Evolutionary conservation across 2,329 filamentous ascomycete genomes (phyloP).

Genomic region (Trichoderma pleuroti): DNA sequence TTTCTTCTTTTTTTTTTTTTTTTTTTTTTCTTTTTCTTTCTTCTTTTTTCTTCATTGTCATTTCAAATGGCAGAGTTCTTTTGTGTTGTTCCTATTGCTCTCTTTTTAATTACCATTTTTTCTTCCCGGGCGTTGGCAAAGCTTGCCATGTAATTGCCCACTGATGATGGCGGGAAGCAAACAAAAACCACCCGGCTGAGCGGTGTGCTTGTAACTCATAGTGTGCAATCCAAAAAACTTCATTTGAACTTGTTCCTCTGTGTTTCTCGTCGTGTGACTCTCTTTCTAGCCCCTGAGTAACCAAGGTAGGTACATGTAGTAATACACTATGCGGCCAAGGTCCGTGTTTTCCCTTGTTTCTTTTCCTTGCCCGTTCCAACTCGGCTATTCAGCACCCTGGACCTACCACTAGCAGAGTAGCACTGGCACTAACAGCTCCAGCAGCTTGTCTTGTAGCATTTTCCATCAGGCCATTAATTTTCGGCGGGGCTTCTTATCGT

Average conservation of each 20-base stretch:
- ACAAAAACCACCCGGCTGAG: neutral
- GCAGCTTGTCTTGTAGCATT: neutral
- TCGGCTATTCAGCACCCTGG: neutral
- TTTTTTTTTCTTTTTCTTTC: too few relatives aligned
- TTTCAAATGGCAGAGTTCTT: neutral
- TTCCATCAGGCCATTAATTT: neutral
- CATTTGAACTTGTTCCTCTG: neutral
- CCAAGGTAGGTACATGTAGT: too few relatives aligned
- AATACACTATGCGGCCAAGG: neutral
- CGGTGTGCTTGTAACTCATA: neutral
- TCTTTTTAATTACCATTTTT: neutral
- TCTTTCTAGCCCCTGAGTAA: neutral
- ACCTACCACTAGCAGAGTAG: neutral
- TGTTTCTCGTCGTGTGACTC: neutral
- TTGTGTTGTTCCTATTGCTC: neutral
- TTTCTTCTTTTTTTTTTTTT: neutral
- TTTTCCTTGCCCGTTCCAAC: neutral
- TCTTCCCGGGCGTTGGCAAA: neutral
- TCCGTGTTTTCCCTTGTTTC: neutral
- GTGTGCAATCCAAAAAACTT: slow-evolving; percentile 1
- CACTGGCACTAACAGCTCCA: neutral
- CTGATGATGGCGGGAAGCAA: neutral
- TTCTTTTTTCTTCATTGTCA: neutral
- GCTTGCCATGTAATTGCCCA: neutral
- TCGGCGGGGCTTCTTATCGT: neutral